A percentile compares a stretch with the other conserved stretches of the same genome.
These are phyloP conservation scores for Pseudogymnoascus sp. DNA, from an alignment of 2,329 filamentous ascomycete genomes.

Conservation along the genomic window DNA sequence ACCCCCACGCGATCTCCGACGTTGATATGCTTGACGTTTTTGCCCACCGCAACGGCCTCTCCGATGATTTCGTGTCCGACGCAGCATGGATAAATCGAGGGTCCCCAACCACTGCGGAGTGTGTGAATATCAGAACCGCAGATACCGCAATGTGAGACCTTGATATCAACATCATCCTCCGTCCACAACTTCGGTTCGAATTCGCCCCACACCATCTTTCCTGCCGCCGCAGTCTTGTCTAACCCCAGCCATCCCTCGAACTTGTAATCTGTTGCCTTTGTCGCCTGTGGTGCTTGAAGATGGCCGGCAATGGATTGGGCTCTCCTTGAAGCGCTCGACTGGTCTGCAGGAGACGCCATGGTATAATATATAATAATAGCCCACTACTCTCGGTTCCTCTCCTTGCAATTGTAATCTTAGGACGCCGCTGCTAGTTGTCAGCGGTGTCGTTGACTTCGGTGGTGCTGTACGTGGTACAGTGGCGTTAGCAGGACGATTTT, in stretches of 20 bases:
- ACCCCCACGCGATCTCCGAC: slow-evolving; percentile 47
- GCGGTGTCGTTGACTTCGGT: not conserved
- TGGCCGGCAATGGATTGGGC: not conserved
- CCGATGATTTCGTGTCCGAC: slow-evolving; percentile 46
- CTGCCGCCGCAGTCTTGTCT: slow-evolving; percentile 20
- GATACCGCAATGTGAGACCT: slow-evolving; percentile 41
- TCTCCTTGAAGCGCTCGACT: not conserved
- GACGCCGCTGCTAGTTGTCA: not conserved
- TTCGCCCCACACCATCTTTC: slow-evolving; percentile 25
- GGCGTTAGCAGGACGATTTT: not conserved
- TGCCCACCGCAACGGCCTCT: slow-evolving; percentile 37
- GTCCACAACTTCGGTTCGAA: slow-evolving; percentile 38
- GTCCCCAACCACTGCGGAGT: slow-evolving; percentile 27
- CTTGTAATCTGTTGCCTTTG: slow-evolving; percentile 15
- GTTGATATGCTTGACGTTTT: slow-evolving; percentile 34
- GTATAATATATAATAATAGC: not conserved
- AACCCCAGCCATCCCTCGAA: slow-evolving; percentile 28
- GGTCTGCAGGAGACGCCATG: not conserved
- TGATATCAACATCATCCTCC: slow-evolving; percentile 40
- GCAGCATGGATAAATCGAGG: slow-evolving; percentile 33
- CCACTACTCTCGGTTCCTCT: too few species aligned
- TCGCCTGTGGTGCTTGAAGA: not conserved
- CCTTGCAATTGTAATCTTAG: not conserved
- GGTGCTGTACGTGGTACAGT: not conserved
- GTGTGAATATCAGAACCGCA: slow-evolving; percentile 32